phyloP scores from a whole-genome alignment of 2,329 filamentous ascomycete genomes.

The Trichoderma citrinoviride region DNA sequence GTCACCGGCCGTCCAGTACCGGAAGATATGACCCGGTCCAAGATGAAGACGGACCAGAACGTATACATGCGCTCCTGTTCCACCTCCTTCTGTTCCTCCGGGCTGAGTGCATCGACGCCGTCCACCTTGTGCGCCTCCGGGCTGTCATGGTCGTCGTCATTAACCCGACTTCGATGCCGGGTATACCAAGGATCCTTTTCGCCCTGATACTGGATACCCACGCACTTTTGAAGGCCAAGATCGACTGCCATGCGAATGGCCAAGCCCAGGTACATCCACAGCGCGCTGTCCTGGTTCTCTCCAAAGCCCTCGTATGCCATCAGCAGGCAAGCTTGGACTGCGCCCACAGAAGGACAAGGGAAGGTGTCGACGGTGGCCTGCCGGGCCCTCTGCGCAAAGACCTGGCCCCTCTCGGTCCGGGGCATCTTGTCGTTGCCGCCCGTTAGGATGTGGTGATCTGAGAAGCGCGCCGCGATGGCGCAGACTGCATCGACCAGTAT shows the following conservation, averaged over 20 bases:
- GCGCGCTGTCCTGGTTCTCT: conserved; percentile 79
- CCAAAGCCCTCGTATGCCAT: conserved; percentile 90
- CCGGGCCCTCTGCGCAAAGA: conserved; percentile 79
- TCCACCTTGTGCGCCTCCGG: conserved; percentile 43
- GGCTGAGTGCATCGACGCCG: conserved; percentile 40
- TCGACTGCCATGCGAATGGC: conserved; percentile 81
- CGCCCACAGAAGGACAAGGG: conserved; percentile 76
- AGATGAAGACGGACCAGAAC: conserved; percentile 86
- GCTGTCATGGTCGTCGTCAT: conserved; percentile 35
- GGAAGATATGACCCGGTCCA: conserved; percentile 83
- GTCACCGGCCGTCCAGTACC: conserved; percentile 83
- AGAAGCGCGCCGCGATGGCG: conserved; percentile 78
- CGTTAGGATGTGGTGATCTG: conserved; percentile 52
- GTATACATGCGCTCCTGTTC: conserved; percentile 83
- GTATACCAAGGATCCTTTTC: conserved; percentile 51
- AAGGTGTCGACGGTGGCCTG: conserved; percentile 80
- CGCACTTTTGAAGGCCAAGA: conserved; percentile 76
- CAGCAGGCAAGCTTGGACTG: conserved; percentile 78
- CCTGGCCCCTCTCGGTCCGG: conserved; percentile 68
- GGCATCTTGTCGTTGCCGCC: conserved; percentile 48
- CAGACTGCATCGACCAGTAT: conserved; percentile 87
- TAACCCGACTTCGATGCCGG: conserved; percentile 43
- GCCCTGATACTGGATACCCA: conserved; percentile 65
- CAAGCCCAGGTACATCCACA: conserved; percentile 92
- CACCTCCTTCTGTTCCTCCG: conserved; percentile 59